Base-by-base conservation (phyloP, 352 stramenopile genomes). In the Globisporangium ultimum region DNA sequence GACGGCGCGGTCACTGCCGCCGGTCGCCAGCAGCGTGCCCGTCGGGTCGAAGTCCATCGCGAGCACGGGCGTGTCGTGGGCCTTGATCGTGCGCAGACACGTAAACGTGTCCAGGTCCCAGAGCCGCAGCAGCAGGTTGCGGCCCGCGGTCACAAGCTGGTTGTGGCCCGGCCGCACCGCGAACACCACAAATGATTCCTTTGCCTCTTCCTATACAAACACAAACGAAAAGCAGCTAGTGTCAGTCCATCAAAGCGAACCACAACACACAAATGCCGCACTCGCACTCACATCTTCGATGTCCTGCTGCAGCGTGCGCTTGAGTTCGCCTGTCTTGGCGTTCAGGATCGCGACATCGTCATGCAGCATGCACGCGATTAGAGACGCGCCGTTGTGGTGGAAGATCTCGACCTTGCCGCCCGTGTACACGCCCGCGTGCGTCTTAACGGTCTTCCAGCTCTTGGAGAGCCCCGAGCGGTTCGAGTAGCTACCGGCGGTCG, bases 1-100 rank as follows among this genome's bases (percentile, higher is more conserved):
- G 43, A 98, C 95, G 1, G 84, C 89, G 49, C 95, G 93, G 74
- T 99, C 97, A 32, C 96, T 95, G 21, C 95, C 96, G 63, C 95
- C 97, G 1, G 97, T 99, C 9, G 96, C 96, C 10, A 99, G 72
- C 60, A 99, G 71, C 52, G 88, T 97, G 42, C 89, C 90, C 21
- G 90, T 89, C 18, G 84, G 85, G 71, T 97, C 91, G 60, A 96
- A 95, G 28, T 78, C 83, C 81, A 97, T 93, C 51, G 72, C 74
- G 49, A 94, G 67, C 54, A 97, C 84, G 9, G 89, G 88, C 48
- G 77, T 88, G 48, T 94, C 77, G 49, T 85, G 67, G 22, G 70
- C 72, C 60, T 93, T 95, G 55, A 95, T 95, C 11, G 79, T 91
- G 38, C 79, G 78, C 21, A 95, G 46, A 40, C 81, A 93, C 22